Conservation (phyloP, 805 yeast genomes). For the Isabelozyma pseudorhagii region DNA sequence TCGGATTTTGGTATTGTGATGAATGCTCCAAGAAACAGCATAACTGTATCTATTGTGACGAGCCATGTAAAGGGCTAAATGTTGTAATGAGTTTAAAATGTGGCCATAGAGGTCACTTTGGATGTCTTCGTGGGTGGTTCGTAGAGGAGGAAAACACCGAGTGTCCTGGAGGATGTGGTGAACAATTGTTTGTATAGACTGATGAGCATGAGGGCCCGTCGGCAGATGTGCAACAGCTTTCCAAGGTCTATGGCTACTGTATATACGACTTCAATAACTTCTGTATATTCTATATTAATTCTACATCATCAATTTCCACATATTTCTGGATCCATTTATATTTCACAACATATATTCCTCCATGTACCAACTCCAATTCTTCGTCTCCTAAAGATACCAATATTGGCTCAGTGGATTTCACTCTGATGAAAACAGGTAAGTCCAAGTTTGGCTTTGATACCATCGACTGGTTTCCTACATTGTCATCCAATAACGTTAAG, state of each 20-base stretch:
- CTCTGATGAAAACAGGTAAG: conserved; percentile 73
- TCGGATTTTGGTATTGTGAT: conserved; percentile 87
- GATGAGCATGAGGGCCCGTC: no score
- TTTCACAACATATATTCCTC: conserved; percentile 74
- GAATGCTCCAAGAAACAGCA: conserved; percentile 58
- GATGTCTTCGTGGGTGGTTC: conserved; percentile 79
- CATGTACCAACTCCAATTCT: conserved; percentile 52
- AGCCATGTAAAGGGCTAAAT: conserved; percentile 70
- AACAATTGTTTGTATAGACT: conserved; percentile 3
- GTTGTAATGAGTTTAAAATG: conserved; percentile 59
- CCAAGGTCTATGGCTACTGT: no score
- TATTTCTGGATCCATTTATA: conserved; percentile 45
- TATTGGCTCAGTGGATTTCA: conserved; percentile 27
- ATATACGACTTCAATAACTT: neutral
- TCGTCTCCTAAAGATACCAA: conserved; percentile 34
- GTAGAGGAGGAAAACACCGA: conserved; percentile 56
- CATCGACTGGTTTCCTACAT: conserved; percentile 61
- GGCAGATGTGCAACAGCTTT: no score
- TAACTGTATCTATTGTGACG: conserved; percentile 75
- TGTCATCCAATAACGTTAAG: conserved; percentile 74
- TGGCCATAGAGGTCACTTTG: conserved; percentile 86
- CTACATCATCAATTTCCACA: conserved; percentile 35
- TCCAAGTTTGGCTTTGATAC: conserved; percentile 73
- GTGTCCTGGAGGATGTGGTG: conserved; percentile 79
- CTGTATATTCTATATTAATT: conserved; percentile 22